Evolutionary conservation across 1,139 yeast genomes (phyloP), one percentile per base, ranked within the genome.

Genomic region (Zygoascus sp.): DNA sequence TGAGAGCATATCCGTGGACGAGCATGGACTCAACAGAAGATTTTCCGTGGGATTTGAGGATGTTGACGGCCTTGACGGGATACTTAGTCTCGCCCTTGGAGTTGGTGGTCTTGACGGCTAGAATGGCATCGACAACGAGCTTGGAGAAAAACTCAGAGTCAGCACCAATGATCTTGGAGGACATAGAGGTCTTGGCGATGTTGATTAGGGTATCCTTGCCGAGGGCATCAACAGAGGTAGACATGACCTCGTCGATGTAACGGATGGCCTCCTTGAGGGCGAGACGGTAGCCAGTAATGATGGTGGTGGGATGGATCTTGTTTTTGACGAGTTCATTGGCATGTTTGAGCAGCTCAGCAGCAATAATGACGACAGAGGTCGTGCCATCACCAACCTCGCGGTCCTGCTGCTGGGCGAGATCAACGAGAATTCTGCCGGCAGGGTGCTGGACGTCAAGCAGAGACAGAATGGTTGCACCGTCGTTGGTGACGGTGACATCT

Each of bases 371-470:
- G 42, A 92, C 97, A n/a, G 95, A 84, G 1, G 74, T 70, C n/a
- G 74, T 69, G 59, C 99, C 99, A 64, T 94, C 99, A 50, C 99
- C 99, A 50, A 94, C 96, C 69, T 94, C 98, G 62, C 96, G 80
- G 66, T 94, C 99, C 71, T 94, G 99, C 66, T 94, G 98, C 66
- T 92, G 97, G 2, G 98, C 99, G 63, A 94, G 77, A 64, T 94
- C 98, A 42, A 94, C 98, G 53, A 94, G 74, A 57, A 94, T 92
- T 70, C 88, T 89, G 19, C 98, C 98, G 0, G 98, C 98, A 30
- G 99, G 99, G 66, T 94, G 99, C 68, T 94, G 97, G 46, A 94
- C 97, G 64, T 94, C 98, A 55, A 94, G 75, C 51, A 94, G 71
- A 9, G 92, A 77, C 55, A 94, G 74, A 57, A 94, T 94, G 7